Evolutionary conservation across 768 basidiomycete genomes (phyloP).

Genomic region (Hericium coralloides): DNA sequence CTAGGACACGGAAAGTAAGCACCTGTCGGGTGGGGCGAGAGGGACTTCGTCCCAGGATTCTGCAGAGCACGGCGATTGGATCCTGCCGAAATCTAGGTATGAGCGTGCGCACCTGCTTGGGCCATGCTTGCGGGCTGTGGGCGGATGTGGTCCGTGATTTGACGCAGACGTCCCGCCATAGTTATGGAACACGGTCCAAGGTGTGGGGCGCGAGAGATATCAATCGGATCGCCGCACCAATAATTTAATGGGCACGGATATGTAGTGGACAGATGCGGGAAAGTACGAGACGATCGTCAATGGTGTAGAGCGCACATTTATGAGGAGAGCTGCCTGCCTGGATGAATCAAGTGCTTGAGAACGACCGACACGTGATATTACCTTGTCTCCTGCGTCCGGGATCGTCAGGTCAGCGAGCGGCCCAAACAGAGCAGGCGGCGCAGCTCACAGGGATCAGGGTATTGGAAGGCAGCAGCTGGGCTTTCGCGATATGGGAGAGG

Average conservation of each 20-base stretch:
- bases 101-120: constrained; percentile 36
- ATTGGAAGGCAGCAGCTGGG: too few relatives aligned
- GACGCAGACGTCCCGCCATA: constrained; percentile 54
- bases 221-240: too few relatives aligned
- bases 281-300: too few relatives aligned
- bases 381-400: background rate
- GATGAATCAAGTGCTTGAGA: background rate
- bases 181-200: background rate
- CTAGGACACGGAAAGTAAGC: constrained; percentile 1
- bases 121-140: constrained; percentile 15
- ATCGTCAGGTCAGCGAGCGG: too few relatives aligned
- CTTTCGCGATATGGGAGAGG: too few relatives aligned
- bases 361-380: background rate
- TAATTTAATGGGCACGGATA: background rate
- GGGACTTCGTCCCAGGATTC: constrained; percentile 72
- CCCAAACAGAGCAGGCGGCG: too few relatives aligned
- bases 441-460: too few relatives aligned
- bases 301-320: background rate
- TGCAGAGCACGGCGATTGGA: constrained; percentile 21
- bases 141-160: constrained; percentile 46
- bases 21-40: constrained; percentile 84
- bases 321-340: background rate
- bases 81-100: background rate
- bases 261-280: background rate
- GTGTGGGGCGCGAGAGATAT: background rate